A percentile compares a stretch with the other conserved stretches of the same genome.
These are phyloP conservation scores for Euphorbia schlechtendalii DNA, from an alignment of 441 rosid genomes.

Conservation along the genomic window DNA sequence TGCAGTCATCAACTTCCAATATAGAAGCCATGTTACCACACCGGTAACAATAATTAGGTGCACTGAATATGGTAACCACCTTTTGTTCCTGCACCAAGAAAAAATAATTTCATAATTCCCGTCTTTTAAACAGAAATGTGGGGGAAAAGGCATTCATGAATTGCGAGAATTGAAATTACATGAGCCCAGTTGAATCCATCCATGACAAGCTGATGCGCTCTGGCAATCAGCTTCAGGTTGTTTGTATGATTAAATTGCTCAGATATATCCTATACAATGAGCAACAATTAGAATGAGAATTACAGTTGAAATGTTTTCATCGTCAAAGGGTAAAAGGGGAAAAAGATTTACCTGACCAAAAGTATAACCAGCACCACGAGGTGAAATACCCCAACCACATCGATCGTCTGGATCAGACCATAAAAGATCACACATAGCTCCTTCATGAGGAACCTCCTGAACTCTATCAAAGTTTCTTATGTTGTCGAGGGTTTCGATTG, in stretches of 20 bases:
- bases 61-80: slow-evolving; percentile 91
- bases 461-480: slow-evolving; percentile 89
- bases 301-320: background rate
- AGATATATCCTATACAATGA: slow-evolving; percentile 63
- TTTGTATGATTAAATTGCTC: slow-evolving; percentile 90
- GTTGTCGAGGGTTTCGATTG: slow-evolving; percentile 91
- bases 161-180: slow-evolving; percentile 32
- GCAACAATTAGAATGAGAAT: background rate
- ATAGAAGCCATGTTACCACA: slow-evolving; percentile 98
- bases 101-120: background rate
- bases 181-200: slow-evolving; percentile 96
- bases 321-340: background rate
- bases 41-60: slow-evolving; percentile 86
- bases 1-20: slow-evolving; percentile 89
- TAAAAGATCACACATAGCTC: slow-evolving; percentile 93
- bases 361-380: slow-evolving; percentile 95
- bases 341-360: slow-evolving; percentile 69
- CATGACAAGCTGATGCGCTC: slow-evolving; percentile 97
- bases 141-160: background rate
- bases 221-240: slow-evolving; percentile 74
- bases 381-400: slow-evolving; percentile 97
- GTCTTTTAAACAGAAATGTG: background rate
- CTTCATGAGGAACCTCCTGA: slow-evolving; percentile 98
- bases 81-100: slow-evolving; percentile 66
- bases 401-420: slow-evolving; percentile 99